Base-by-base conservation (phyloP, 495 filamentous ascomycete genomes). In the Penicillium canariense region DNA sequence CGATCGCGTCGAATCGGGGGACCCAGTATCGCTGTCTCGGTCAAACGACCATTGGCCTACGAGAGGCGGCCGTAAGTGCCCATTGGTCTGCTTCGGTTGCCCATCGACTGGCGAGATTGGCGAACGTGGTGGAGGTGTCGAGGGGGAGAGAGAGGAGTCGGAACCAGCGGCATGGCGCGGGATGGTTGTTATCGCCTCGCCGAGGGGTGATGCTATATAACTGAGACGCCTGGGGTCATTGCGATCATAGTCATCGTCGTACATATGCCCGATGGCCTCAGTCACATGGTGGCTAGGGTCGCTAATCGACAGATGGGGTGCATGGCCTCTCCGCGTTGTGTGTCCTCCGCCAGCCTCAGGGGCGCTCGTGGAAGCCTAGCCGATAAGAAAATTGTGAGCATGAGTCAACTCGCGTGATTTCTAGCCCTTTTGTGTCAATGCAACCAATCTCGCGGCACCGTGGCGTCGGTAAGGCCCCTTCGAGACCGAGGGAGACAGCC, bases 191-290 rank as follows among this genome's bases (percentile, higher is more conserved):
- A 76, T 76, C 52, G 65, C 61, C 58, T 72, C 72, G 67, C 65
- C 68, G 34, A 77, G 73, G 17, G 84, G 80, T 2, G 82, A 81
- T 28, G 76, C 64, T 50, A 84, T 75, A 73, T 87, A 88, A 66
- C 84, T 88, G 46, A 87, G 71, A 39, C 85, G 85, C 48, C 84
- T 72, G 8, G 77, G 75, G 38, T 86, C 79, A 61, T 77, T 72
- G 61, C 73, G 79, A 56, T 88, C 83, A 63, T 90, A 86, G 68
- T 88, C 84, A 66, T 92, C 87, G 62, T 87, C 89, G 74, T 98
- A 98, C 85, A 97, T 86, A 66, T 94, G 90, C 32, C 91, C 92
- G 66, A 98, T 97, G 40, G 92, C 89, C 67, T 98, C 94, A 32
- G 94, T 98, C 68, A 97, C 93, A 83, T 98, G 94, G 77, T 97